A percentile compares a stretch with the other conserved stretches of the same genome.
Conservation (phyloP, 1,284 basidiomycete genomes). For the Naganishia sp. region DNA sequence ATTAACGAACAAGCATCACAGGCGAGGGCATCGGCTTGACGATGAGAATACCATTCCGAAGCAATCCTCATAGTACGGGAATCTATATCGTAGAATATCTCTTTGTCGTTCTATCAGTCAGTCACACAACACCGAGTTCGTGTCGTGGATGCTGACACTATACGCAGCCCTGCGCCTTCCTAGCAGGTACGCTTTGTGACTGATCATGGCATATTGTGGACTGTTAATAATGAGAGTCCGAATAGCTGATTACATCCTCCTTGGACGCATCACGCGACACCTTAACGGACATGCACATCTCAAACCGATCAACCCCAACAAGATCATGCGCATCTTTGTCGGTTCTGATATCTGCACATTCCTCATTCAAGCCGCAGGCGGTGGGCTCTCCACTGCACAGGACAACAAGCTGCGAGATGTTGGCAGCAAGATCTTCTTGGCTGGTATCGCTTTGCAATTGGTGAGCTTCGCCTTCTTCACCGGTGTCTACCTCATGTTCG, state of each 20-base stretch:
- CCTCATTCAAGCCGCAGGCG: conserved; percentile 62
- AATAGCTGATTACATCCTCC: conserved; percentile 64
- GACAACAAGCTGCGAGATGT: conserved; percentile 40
- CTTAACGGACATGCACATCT: conserved; percentile 60
- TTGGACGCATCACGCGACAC: conserved; percentile 63
- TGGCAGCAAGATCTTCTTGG: conserved; percentile 63
- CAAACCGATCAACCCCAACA: conserved; percentile 43
- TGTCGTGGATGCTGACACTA: conserved; percentile 1
- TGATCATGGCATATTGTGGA: neutral
- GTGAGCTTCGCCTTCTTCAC: conserved; percentile 66
- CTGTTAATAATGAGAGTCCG: neutral
- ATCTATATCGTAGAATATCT: conserved; percentile 65
- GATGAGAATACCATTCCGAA: conserved; percentile 54
- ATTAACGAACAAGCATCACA: neutral
- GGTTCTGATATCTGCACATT: conserved; percentile 60
- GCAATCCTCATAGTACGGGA: conserved; percentile 44
- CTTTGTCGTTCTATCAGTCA: conserved; percentile 66
- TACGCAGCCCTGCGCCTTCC: conserved; percentile 68
- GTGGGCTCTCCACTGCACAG: conserved; percentile 50
- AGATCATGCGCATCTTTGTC: conserved; percentile 35
- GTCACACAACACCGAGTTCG: conserved; percentile 34
- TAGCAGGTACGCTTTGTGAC: conserved; percentile 54
- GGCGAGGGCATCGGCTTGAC: conserved; percentile 45
- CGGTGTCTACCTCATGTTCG: conserved; percentile 62
- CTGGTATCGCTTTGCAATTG: conserved; percentile 65